Percentiles rank a stretch among this genome's conserved stretches.
Evolutionary conservation across 129 eudicot genomes (phyloP).

Genomic region (Calendula officinalis): DNA sequence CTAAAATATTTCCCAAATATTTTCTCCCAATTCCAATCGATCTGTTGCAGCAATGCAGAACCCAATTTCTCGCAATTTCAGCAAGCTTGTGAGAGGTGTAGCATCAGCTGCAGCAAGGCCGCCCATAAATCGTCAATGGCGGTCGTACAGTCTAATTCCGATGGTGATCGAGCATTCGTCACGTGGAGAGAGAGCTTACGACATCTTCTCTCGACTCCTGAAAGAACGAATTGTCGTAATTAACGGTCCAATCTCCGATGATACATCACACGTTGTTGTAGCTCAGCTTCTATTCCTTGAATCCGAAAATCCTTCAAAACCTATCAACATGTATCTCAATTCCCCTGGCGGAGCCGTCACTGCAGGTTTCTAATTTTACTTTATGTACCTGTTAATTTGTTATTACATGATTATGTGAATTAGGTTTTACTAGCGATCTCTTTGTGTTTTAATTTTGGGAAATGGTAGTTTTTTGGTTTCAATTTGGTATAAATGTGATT

Average conservation of each 20-base stretch:
- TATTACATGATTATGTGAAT: constrained; percentile 3
- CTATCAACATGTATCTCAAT: constrained; percentile 80
- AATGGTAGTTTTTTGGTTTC: neutral
- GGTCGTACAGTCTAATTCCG: constrained; percentile 63
- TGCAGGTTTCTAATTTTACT: constrained; percentile 45
- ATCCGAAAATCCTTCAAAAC: constrained; percentile 87
- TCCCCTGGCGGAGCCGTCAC: constrained; percentile 95
- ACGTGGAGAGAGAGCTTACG: constrained; percentile 94
- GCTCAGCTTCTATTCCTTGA: constrained; percentile 88
- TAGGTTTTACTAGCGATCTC: constrained; percentile 2
- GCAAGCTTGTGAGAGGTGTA: constrained; percentile 15
- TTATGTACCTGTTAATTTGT: neutral
- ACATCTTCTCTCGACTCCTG: constrained; percentile 82
- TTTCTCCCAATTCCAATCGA: constrained; percentile 4
- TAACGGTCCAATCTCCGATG: constrained; percentile 86
- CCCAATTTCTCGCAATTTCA: constrained; percentile 28
- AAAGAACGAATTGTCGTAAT: constrained; percentile 81
- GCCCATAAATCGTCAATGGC: constrained; percentile 17
- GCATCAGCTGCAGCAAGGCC: constrained; percentile 11
- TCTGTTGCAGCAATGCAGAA: constrained; percentile 19
- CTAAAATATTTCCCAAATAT: constrained; percentile 16
- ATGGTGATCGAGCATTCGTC: constrained; percentile 93
- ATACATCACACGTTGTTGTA: constrained; percentile 85
- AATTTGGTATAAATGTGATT: neutral
- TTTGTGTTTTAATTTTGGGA: neutral